phyloP scores from a whole-genome alignment of 1,284 basidiomycete species.

The Amylostereum areolatum region DNA sequence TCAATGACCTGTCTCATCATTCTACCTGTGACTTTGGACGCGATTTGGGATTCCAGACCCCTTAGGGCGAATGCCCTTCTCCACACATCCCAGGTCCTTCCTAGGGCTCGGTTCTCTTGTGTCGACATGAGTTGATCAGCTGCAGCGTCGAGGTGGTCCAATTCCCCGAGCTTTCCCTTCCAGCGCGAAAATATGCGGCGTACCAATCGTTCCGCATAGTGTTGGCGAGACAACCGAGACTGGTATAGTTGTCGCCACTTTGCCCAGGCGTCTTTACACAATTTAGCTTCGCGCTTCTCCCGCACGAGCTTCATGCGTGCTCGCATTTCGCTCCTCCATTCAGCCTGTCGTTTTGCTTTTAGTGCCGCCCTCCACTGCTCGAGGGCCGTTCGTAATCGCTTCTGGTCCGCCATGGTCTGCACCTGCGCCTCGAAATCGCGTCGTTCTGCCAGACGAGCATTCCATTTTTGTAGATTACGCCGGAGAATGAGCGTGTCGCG shows the following conservation, averaged over 20 bases:
- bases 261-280: constrained; percentile 49
- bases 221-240: constrained; percentile 42
- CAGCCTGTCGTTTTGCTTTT: constrained; percentile 43
- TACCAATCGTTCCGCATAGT: constrained; percentile 38
- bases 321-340: constrained; percentile 66
- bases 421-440: constrained; percentile 35
- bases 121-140: constrained; percentile 41
- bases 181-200: constrained; percentile 42
- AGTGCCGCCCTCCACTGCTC: constrained; percentile 43
- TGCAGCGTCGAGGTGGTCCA: constrained; percentile 37
- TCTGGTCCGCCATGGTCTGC: constrained; percentile 33
- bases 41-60: constrained; percentile 36
- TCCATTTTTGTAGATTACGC: constrained; percentile 54
- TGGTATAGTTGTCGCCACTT: constrained; percentile 55
- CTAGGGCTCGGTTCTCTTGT: constrained; percentile 28
- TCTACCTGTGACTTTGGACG: constrained; percentile 37
- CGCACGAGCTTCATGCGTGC: constrained; percentile 56
- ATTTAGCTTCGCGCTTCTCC: constrained; percentile 41
- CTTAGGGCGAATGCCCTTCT: constrained; percentile 36
- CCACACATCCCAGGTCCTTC: constrained; percentile 52
- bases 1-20: constrained; percentile 40
- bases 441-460: constrained; percentile 29
- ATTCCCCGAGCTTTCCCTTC: constrained; percentile 34
- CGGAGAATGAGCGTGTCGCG: constrained; percentile 56
- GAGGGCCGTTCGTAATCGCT: constrained; percentile 35